phyloP scores from a whole-genome alignment of 192 early-diverging fungal genomes.

The Bifiguratus adelaidae region DNA sequence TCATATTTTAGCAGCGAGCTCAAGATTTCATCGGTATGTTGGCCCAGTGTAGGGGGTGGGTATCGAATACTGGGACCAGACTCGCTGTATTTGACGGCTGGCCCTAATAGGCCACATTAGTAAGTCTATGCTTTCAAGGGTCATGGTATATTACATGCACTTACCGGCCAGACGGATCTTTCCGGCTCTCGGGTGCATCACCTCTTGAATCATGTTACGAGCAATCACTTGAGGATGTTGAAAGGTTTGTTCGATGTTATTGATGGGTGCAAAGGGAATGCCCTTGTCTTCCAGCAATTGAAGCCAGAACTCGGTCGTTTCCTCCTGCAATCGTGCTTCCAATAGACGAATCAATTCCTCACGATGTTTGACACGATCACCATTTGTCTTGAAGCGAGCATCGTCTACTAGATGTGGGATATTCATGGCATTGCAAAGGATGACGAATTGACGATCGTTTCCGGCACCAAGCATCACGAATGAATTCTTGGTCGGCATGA shows the following conservation, averaged over 20 bases:
- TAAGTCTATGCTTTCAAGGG: background rate
- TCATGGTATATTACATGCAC: background rate
- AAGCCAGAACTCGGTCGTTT: constrained; percentile 53
- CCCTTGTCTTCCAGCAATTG: constrained; percentile 50
- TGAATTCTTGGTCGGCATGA: constrained; percentile 66
- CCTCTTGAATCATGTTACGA: constrained; percentile 60
- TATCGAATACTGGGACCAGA: constrained; percentile 49
- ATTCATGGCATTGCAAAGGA: constrained; percentile 45
- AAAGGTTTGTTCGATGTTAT: constrained; percentile 69
- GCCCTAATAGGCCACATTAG: constrained; percentile 15
- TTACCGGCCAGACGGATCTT: constrained; percentile 62
- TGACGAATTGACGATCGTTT: constrained; percentile 77
- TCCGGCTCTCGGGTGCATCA: constrained; percentile 77
- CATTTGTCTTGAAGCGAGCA: constrained; percentile 53
- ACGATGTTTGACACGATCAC: constrained; percentile 63
- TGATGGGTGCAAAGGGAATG: constrained; percentile 78
- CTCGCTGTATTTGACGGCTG: constrained; percentile 69
- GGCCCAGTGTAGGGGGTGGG: constrained; percentile 76
- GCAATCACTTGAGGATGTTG: constrained; percentile 60
- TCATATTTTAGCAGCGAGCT: constrained; percentile 50
- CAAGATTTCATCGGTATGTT: constrained; percentile 83
- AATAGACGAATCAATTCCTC: constrained; percentile 49
- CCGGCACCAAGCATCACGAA: constrained; percentile 84
- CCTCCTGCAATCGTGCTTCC: constrained; percentile 24
- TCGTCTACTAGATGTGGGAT: constrained; percentile 32